Percentiles rank a stretch among this genome's conserved stretches.
Conservation (phyloP, 192 early-diverging fungal genomes). For the Backusella westeae region DNA sequence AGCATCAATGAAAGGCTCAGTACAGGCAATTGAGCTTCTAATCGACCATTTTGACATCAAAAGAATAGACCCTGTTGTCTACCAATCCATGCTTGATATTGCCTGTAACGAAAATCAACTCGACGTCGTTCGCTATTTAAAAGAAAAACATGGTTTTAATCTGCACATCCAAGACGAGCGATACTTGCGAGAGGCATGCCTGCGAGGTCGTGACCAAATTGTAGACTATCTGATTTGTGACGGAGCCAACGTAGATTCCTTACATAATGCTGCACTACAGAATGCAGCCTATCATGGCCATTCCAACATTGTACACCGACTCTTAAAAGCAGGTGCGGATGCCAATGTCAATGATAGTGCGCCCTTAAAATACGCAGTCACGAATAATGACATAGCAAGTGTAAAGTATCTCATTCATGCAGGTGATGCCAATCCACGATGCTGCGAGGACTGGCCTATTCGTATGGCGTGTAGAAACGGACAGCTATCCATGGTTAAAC, state of each 20-base stretch:
- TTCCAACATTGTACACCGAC: not conserved
- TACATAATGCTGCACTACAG: conserved; percentile 28
- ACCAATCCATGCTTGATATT: conserved; percentile 19
- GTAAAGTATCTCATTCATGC: conserved; percentile 1
- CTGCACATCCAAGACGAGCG: conserved; percentile 21
- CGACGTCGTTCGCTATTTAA: conserved; percentile 22
- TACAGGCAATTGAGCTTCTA: conserved; percentile 26
- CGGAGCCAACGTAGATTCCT: conserved; percentile 29
- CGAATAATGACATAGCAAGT: not conserved
- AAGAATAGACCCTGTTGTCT: not conserved
- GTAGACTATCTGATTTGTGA: conserved; percentile 22
- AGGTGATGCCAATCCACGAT: conserved; percentile 9
- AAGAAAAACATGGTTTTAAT: conserved; percentile 17
- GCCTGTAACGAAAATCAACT: conserved; percentile 28
- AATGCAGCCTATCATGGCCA: conserved; percentile 22
- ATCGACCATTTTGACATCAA: conserved; percentile 12
- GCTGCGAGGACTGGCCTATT: conserved; percentile 9
- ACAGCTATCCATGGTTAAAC: not conserved
- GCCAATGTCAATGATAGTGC: conserved; percentile 14
- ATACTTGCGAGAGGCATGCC: conserved; percentile 25
- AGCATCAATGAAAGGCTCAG: conserved; percentile 22
- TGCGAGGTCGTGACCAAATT: conserved; percentile 18
- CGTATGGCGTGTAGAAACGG: conserved; percentile 5
- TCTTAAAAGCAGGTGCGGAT: conserved; percentile 25
- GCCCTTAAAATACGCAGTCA: not conserved